Evolutionary conservation across 768 basidiomycete genomes (phyloP).

Genomic region (Austroboletus festivus): DNA sequence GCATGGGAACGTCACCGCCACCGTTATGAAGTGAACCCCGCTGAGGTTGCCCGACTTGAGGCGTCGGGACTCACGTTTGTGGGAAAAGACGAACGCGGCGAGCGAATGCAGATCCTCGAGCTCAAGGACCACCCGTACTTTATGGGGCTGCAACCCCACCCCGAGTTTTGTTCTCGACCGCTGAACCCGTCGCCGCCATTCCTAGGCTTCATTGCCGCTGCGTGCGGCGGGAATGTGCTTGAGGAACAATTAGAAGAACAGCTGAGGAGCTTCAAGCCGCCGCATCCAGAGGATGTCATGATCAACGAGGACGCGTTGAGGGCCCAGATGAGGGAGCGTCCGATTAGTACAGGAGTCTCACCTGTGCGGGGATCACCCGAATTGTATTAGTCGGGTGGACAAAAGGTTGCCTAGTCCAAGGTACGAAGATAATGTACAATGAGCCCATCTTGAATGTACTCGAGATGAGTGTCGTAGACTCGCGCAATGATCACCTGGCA

Average conservation of each 20-base stretch:
- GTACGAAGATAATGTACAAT: background rate
- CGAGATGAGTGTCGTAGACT: background rate
- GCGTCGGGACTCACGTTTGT: constrained; percentile 71
- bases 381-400: constrained; percentile 11
- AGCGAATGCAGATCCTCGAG: constrained; percentile 97
- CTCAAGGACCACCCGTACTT: constrained; percentile 91
- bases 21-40: constrained; percentile 93
- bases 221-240: constrained; percentile 53
- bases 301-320: constrained; percentile 60
- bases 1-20: constrained; percentile 98
- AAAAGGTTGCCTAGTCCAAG: background rate
- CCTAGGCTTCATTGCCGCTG: constrained; percentile 91
- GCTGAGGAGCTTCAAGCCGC: constrained; percentile 57
- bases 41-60: constrained; percentile 70
- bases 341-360: constrained; percentile 22
- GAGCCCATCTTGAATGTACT: background rate
- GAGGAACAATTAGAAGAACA: constrained; percentile 74
- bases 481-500: no score
- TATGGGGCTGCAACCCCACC: constrained; percentile 92
- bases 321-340: constrained; percentile 31
- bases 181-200: constrained; percentile 97
- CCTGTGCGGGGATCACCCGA: constrained; percentile 23
- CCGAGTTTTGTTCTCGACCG: constrained; percentile 97
- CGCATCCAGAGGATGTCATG: constrained; percentile 76
- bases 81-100: constrained; percentile 93